These are phyloP conservation scores for Thermothielavioides terrestris DNA, from an alignment of 495 filamentous ascomycete genomes.

Conservation along the genomic window DNA sequence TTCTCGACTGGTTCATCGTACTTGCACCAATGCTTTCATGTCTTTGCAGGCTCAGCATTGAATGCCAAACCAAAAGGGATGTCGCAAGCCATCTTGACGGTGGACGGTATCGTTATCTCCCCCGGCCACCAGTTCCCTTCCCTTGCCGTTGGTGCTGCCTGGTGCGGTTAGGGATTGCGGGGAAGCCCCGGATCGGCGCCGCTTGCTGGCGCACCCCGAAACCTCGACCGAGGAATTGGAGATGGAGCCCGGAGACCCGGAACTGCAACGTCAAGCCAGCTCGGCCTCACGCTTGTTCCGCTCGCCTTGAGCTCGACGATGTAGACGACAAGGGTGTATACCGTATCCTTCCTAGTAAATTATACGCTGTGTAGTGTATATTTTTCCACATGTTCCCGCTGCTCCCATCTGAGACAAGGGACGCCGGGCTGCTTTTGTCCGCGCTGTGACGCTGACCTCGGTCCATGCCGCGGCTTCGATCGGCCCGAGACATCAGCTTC, in stretches of 20 bases:
- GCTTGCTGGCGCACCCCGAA: not conserved
- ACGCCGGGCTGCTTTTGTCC: not conserved
- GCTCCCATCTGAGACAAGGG: too few relatives aligned
- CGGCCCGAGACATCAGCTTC: not conserved
- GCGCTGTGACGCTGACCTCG: not conserved
- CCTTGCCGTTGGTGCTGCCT: not conserved
- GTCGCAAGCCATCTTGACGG: not conserved
- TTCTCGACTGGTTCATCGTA: too few relatives aligned
- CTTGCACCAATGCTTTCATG: too few relatives aligned
- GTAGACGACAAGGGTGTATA: too few relatives aligned
- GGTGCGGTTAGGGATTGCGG: not conserved
- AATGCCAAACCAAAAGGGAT: too few relatives aligned
- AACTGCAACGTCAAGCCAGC: not conserved
- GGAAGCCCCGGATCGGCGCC: not conserved
- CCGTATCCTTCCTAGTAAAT: too few relatives aligned
- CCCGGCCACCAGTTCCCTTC: too few relatives aligned
- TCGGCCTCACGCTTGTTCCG: not conserved
- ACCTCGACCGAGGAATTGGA: conserved; percentile 9
- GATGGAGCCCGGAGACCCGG: conserved; percentile 13
- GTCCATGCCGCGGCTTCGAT: conserved; percentile 2
- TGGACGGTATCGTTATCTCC: not conserved
- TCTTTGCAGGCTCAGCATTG: too few relatives aligned
- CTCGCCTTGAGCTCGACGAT: not conserved
- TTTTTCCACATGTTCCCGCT: too few relatives aligned
- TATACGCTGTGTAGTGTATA: too few relatives aligned